Percentiles rank a stretch among this genome's conserved stretches.
Evolutionary conservation across 2,329 filamentous ascomycete genomes (phyloP).

Genomic region (Exserohilum turcica): DNA sequence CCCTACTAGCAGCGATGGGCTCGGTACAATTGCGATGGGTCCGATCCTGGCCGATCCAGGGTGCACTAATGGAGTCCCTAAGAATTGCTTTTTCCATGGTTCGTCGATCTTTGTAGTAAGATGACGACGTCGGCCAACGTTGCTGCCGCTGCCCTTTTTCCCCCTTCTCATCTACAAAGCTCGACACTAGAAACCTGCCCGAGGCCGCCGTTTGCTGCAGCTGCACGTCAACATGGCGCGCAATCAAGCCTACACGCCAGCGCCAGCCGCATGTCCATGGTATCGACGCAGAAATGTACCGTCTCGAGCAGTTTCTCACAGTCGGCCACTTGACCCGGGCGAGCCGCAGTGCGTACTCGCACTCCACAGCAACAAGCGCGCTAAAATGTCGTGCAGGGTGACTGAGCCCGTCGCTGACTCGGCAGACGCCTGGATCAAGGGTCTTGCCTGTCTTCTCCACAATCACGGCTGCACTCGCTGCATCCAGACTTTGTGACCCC

Average conservation of each 20-base stretch:
- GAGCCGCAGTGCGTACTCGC: slow-evolving; percentile 16
- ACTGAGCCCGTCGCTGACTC: slow-evolving; percentile 22
- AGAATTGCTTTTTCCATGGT: slow-evolving; percentile 14
- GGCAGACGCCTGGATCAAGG: slow-evolving; percentile 14
- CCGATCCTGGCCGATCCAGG: slow-evolving; percentile 8
- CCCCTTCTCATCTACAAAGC: too few relatives aligned
- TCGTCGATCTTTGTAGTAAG: slow-evolving; percentile 8
- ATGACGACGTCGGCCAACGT: slow-evolving; percentile 7
- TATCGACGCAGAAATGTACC: slow-evolving; percentile 8
- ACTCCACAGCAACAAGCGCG: slow-evolving; percentile 23
- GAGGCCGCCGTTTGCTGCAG: slow-evolving; percentile 1
- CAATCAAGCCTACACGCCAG: neutral
- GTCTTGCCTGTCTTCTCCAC: slow-evolving; percentile 27
- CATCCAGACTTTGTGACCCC: slow-evolving; percentile 23
- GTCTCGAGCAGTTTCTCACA: slow-evolving; percentile 13
- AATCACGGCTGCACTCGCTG: slow-evolving; percentile 17
- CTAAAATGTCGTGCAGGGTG: slow-evolving; percentile 35
- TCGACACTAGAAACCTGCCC: neutral
- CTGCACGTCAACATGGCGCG: slow-evolving; percentile 9
- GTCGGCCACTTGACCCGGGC: slow-evolving; percentile 24
- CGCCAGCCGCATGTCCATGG: slow-evolving; percentile 7
- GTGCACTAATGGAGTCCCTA: slow-evolving; percentile 2
- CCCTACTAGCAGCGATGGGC: slow-evolving; percentile 10
- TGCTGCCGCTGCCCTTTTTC: neutral
- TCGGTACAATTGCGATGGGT: slow-evolving; percentile 10